Evolutionary conservation across 495 filamentous ascomycete genomes (phyloP).

Genomic region (Platismatia glauca): DNA sequence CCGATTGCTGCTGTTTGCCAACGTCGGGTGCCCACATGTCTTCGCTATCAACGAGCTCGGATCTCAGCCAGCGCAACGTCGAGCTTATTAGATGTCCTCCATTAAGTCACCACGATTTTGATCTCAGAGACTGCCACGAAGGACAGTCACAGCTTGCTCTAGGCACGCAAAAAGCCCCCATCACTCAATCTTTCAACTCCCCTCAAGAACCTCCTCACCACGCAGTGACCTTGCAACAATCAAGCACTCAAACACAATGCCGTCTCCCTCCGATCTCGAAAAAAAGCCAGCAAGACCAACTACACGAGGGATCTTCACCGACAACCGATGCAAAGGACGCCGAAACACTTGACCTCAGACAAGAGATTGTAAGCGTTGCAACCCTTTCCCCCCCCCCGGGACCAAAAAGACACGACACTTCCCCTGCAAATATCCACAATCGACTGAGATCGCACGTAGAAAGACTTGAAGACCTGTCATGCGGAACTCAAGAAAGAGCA

Average conservation of each 20-base stretch:
- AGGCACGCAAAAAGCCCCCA: too few relatives aligned
- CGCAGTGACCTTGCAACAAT: neutral
- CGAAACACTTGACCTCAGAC: neutral
- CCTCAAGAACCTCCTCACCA: neutral
- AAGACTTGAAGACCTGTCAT: too few relatives aligned
- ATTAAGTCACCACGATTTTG: neutral
- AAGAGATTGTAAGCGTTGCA: neutral
- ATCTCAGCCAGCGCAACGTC: neutral
- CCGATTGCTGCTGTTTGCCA: too few relatives aligned
- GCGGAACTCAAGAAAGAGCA: neutral
- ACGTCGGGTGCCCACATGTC: neutral
- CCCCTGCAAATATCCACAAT: too few relatives aligned
- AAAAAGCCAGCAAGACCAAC: neutral
- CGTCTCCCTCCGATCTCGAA: neutral
- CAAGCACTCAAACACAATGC: neutral
- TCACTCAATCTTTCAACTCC: neutral
- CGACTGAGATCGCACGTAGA: neutral
- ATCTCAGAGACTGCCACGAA: neutral
- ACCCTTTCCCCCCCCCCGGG: too few relatives aligned
- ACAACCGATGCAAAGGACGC: neutral
- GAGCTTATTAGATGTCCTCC: neutral
- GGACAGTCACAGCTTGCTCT: neutral
- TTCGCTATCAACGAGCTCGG: neutral
- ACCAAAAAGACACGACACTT: too few relatives aligned
- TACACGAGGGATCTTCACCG: neutral